Conservation (phyloP, 1,139 yeast genomes). For the Blastobotrys aristatus region DNA sequence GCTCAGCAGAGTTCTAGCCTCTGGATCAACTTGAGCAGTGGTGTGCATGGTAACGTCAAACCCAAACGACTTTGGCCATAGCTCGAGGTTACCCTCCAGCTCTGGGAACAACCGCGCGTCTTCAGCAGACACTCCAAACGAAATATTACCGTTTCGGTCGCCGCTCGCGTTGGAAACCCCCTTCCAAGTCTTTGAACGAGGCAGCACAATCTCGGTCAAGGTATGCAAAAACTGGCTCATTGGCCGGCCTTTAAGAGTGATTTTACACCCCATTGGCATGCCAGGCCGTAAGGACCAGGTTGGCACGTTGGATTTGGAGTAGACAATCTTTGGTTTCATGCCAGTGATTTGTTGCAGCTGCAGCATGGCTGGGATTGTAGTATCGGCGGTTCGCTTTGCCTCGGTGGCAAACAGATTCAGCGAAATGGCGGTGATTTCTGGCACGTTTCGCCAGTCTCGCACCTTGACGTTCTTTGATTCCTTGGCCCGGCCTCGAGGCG, state of each 20-base stretch:
- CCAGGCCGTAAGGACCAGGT: constrained; percentile 87
- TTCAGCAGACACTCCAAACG: constrained; percentile 76
- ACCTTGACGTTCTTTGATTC: constrained; percentile 71
- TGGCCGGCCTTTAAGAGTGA: constrained; percentile 69
- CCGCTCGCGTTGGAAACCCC: constrained; percentile 78
- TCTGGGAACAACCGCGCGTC: constrained; percentile 87
- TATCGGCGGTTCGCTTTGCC: constrained; percentile 67
- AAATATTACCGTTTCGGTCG: constrained; percentile 77
- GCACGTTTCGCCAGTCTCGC: constrained; percentile 61
- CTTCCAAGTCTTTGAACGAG: constrained; percentile 81
- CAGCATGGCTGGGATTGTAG: constrained; percentile 70
- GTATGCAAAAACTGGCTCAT: constrained; percentile 85
- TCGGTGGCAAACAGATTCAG: constrained; percentile 74
- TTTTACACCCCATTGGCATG: constrained; percentile 88
- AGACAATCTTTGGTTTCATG: constrained; percentile 68
- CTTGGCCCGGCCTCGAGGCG: constrained; percentile 39
- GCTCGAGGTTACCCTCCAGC: constrained; percentile 82
- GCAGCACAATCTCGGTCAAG: constrained; percentile 84
- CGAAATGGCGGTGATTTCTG: constrained; percentile 58
- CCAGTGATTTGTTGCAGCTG: constrained; percentile 94
- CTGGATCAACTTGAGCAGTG: constrained; percentile 82
- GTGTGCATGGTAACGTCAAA: constrained; percentile 83
- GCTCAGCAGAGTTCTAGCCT: constrained; percentile 83
- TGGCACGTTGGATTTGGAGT: constrained; percentile 74
- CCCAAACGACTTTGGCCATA: constrained; percentile 85